A percentile compares a stretch with the other conserved stretches of the same genome.
phyloP scores from a whole-genome alignment of 2,329 filamentous ascomycete species.

The Coniosporium tulheliwenetii region DNA sequence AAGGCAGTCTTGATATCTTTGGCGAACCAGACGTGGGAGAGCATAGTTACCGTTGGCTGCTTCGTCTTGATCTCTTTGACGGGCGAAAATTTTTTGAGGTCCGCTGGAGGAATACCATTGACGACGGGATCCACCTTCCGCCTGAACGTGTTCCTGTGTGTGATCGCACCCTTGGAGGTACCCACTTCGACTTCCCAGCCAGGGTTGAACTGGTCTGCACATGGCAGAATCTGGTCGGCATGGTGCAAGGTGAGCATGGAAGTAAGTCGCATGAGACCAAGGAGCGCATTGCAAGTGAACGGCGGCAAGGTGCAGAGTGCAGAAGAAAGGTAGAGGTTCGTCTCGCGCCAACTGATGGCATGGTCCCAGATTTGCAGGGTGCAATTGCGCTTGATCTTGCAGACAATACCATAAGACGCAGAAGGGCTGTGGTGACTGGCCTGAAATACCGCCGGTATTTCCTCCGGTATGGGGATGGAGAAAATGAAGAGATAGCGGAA shows the following conservation, averaged over 20 bases:
- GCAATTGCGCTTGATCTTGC: constrained; percentile 43
- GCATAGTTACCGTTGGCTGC: constrained; percentile 47
- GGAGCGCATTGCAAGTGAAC: constrained; percentile 21
- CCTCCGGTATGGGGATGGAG: constrained; percentile 39
- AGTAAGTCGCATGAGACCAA: constrained; percentile 23
- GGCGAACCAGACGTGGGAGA: constrained; percentile 43
- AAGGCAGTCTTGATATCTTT: constrained; percentile 53
- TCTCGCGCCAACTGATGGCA: constrained; percentile 45
- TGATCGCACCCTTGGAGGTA: constrained; percentile 38
- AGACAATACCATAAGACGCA: constrained; percentile 44
- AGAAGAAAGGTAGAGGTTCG: constrained; percentile 22
- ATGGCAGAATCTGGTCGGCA: constrained; percentile 42
- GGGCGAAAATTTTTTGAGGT: constrained; percentile 47
- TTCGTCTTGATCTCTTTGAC: constrained; percentile 43
- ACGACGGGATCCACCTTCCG: constrained; percentile 49
- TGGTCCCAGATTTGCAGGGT: constrained; percentile 50
- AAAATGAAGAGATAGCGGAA: constrained; percentile 37
- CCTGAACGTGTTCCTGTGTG: constrained; percentile 40
- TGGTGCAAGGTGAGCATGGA: constrained; percentile 30
- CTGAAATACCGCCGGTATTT: constrained; percentile 44
- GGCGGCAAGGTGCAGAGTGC: constrained; percentile 24
- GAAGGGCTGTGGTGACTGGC: constrained; percentile 47
- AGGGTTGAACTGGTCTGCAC: constrained; percentile 46
- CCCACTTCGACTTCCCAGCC: constrained; percentile 49
- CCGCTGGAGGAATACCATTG: constrained; percentile 39